Evolutionary conservation across 257 asterid species (phyloP), one percentile per base, ranked within the genome.

Genomic region (Schizonepeta tenuifolia): DNA sequence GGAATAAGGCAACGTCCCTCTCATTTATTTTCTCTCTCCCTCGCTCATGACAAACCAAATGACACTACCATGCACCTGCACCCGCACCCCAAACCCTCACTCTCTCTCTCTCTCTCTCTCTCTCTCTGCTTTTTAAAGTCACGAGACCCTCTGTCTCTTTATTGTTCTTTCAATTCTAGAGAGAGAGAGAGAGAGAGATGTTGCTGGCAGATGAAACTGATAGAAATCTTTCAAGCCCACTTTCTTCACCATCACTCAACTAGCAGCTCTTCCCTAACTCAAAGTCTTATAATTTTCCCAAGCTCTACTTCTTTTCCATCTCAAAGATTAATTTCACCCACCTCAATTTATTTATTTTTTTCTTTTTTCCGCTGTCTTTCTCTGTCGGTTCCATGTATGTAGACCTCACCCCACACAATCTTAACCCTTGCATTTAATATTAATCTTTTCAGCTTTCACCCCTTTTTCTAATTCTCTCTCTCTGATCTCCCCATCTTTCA

Each of bases 231-330:
- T 85, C 72, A 79, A 82, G 65, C 78, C 69, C 77, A 77, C 88
- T 85, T 82, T 82, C 86, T 87, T 86, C 91, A 87, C 80, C 89
- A 81, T 80, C 90, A 86, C 90, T 87, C 87, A 82, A 84, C 85
- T 76, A 72, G 71, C 83, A 74, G 65, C 38, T 77, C 75, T 78
- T 82, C 75, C 74, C 81, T 64, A 88, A 88, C 96, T 88, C 79
- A 74, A 87, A 76, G 90, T 84, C 85, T 82, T 17, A 3, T 78
- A 77, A 78, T 73, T 80, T 84, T 55, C 47, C 66, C 65, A 80
- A 87, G 72, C 75, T 70, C 71, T 67, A 65, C 67, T 73, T 72
- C 75, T 62, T 65, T 58, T 67, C 70, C 79, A 72, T 76, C 82
- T 71, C 68, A 57, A 76, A 73, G 49, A 76, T 62, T 67, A 33